Base-by-base conservation (phyloP, 164 flowering plant species). In the Piper longum region DNA sequence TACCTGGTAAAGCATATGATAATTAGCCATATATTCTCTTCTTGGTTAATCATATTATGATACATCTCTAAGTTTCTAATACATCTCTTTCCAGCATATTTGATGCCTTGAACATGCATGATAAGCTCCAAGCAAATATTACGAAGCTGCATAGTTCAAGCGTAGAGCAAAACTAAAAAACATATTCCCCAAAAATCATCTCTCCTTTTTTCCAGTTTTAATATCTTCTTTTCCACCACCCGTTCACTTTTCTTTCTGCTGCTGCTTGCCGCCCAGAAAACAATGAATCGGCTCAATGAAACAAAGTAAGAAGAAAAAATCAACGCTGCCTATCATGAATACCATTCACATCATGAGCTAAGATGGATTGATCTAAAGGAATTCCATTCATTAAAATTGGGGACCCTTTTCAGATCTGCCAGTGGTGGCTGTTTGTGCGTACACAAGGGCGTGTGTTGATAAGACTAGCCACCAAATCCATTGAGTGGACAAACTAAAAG, bases 201-300 rank as follows among this genome's bases (percentile, higher is more conserved):
- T n/a, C 26, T 54, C n/a, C n/a, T n/a, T 42, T 64, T 45, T 64
- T 63, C 43, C 43, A 63, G 54, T 63, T 51, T 63, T 40, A 52
- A 54, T 63, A 43, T 43, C 18, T 56, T 36, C 54, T 13, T 48
- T 48, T 26, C 36, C 36, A 26, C 36, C 36, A 2, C 36, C 36
- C 36, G 36, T 26, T 26, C 52, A 8, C 64, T 48, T 62, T 62
- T 62, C 19, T 17, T 63, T 54, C 40, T 18, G 57, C 54, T 63
- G 2, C 36, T 26, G 2, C 59, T 51, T 62, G 60, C 56, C 55
- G 66, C 40, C 60, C 51, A 40, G 8, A 14, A 13, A 41, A 60
- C 55, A 64, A 55, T 51, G 39, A 41, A 64, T 11, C 40, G 42
- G 43, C 3, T 14, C 19, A 7, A 41, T 41, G 57, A 55, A 26